A percentile compares a stretch with the other conserved stretches of the same genome.
These are phyloP conservation scores for Drosera spatulata DNA, from an alignment of 179 eudicot species.

Conservation along the genomic window DNA sequence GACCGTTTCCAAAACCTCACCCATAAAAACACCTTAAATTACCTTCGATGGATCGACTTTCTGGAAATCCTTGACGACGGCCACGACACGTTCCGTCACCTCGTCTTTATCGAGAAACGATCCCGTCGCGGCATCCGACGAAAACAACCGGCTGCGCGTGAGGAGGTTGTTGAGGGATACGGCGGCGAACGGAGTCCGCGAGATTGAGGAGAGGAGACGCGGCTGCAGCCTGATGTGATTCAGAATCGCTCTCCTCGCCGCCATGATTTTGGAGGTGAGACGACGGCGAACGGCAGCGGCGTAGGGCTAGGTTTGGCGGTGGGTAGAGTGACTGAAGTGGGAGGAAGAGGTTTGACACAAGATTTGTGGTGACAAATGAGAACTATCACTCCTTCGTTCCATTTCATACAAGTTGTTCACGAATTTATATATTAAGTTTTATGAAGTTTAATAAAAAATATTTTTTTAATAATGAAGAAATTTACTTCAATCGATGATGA, in stretches of 20 bases:
- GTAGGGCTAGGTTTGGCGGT: background rate
- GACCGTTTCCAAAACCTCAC: too few species aligned
- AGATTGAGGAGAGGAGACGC: conserved; percentile 23
- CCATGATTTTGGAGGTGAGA: conserved; percentile 23
- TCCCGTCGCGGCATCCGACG: conserved; percentile 65
- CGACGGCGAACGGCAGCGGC: too few species aligned
- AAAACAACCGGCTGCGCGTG: conserved; percentile 24
- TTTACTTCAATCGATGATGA: too few species aligned
- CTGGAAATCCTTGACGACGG: conserved; percentile 80
- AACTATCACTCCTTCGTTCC: too few species aligned
- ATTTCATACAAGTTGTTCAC: too few species aligned
- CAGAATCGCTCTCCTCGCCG: conserved; percentile 49
- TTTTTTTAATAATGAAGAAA: too few species aligned
- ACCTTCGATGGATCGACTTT: conserved; percentile 95
- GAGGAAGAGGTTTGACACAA: background rate
- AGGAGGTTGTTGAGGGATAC: conserved; percentile 16
- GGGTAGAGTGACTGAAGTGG: background rate
- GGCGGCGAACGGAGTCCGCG: conserved; percentile 10
- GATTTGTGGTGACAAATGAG: too few species aligned
- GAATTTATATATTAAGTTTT: too few species aligned
- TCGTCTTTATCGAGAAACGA: conserved; percentile 84
- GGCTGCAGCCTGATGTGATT: conserved; percentile 50
- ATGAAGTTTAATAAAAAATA: too few species aligned
- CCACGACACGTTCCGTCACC: conserved; percentile 79
- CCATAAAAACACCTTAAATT: background rate